Percentiles rank a stretch among this genome's conserved stretches.
Evolutionary conservation across 2,329 filamentous ascomycete genomes (phyloP).

Genomic region (Orbilia javanica): DNA sequence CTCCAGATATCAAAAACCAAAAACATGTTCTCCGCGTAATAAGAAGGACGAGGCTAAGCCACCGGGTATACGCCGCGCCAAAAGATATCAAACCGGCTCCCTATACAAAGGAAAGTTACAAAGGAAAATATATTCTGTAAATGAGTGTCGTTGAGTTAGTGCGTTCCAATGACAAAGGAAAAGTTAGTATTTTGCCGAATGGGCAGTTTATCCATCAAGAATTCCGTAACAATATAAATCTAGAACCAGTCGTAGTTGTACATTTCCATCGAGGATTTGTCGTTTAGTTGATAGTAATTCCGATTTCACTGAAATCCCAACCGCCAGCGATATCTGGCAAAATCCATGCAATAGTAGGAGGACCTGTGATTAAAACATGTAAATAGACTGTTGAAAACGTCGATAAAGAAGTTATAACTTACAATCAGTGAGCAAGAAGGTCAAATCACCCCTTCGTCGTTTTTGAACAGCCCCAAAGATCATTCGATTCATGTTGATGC

Average conservation of each 20-base stretch:
- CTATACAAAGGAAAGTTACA: conserved; percentile 21
- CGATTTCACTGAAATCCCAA: conserved; percentile 58
- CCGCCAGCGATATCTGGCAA: conserved; percentile 45
- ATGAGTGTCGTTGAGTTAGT: conserved; percentile 3
- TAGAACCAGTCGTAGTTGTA: conserved; percentile 46
- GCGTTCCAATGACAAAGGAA: conserved; percentile 34
- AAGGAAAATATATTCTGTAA: conserved; percentile 21
- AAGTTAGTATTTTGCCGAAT: conserved; percentile 36
- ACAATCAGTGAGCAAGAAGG: conserved; percentile 53
- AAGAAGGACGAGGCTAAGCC: conserved; percentile 21
- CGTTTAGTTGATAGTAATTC: conserved; percentile 40
- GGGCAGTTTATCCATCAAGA: conserved; percentile 49
- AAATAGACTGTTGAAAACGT: background rate
- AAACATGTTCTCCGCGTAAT: background rate
- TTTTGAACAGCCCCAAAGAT: conserved; percentile 58
- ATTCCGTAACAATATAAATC: background rate
- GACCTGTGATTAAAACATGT: conserved; percentile 14
- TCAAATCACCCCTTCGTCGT: conserved; percentile 51
- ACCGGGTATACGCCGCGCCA: conserved; percentile 32
- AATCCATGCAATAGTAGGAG: conserved; percentile 49
- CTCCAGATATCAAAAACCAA: conserved; percentile 16
- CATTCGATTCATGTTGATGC: conserved; percentile 42
- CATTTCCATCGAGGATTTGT: conserved; percentile 16
- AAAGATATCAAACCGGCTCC: background rate
- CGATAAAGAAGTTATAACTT: background rate